These are phyloP conservation scores for Penicillium coffeae DNA, from an alignment of 495 filamentous ascomycete species.

Conservation along the genomic window DNA sequence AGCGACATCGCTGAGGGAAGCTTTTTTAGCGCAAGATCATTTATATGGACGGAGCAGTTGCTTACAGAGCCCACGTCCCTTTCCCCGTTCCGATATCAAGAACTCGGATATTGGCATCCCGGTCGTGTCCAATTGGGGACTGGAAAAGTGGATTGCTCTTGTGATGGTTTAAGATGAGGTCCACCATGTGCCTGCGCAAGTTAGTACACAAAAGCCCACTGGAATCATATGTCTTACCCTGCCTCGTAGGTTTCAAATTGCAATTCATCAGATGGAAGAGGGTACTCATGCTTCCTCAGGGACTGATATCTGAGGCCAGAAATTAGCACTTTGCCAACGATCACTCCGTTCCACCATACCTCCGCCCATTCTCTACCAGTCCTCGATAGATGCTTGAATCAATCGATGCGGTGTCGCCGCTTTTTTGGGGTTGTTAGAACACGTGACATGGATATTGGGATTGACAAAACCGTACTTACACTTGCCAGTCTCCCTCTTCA, in stretches of 20 bases:
- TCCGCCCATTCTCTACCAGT: conserved; percentile 18
- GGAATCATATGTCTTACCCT: no score
- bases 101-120: neutral
- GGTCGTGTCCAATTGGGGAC: conserved; percentile 3
- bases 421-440: conserved; percentile 1
- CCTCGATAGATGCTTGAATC: conserved; percentile 17
- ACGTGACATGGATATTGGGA: neutral
- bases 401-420: conserved; percentile 18
- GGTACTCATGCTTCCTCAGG: conserved; percentile 3
- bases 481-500: neutral
- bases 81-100: conserved; percentile 12
- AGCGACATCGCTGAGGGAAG: neutral
- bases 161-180: conserved; percentile 2
- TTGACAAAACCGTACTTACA: neutral
- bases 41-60: neutral
- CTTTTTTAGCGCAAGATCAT: neutral
- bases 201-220: no score
- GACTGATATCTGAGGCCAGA: conserved; percentile 4
- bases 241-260: conserved; percentile 22
- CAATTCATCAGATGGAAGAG: conserved; percentile 20
- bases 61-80: conserved; percentile 11
- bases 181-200: conserved; percentile 3
- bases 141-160: conserved; percentile 9
- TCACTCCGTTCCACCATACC: conserved; percentile 2
- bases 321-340: neutral